Evolutionary conservation across 2,329 filamentous ascomycete genomes (phyloP).

Genomic region (Corynespora cassiicola): DNA sequence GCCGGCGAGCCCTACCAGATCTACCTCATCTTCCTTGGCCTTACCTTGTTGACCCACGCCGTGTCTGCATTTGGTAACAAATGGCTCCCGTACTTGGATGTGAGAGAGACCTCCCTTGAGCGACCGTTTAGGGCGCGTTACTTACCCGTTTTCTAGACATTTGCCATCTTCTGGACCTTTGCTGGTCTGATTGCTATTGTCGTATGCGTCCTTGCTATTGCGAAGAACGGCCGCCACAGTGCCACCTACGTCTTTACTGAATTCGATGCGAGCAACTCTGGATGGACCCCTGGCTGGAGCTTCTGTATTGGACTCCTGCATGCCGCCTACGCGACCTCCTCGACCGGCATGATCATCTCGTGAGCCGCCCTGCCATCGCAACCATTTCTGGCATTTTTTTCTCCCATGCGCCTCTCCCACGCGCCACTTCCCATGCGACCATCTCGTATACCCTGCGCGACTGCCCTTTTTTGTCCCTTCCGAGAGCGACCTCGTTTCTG

Average conservation of each 20-base stretch:
- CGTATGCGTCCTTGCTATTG: conserved; percentile 68
- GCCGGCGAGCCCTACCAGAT: conserved; percentile 52
- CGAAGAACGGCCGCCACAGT: conserved; percentile 70
- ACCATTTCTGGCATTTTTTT: conserved; percentile 20
- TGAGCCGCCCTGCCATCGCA: conserved; percentile 54
- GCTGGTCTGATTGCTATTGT: conserved; percentile 71
- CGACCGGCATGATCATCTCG: conserved; percentile 82
- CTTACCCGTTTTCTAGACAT: conserved; percentile 57
- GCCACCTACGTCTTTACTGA: conserved; percentile 71
- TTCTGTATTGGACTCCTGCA: conserved; percentile 76
- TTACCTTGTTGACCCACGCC: conserved; percentile 58
- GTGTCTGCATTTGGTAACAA: conserved; percentile 61
- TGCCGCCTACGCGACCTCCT: conserved; percentile 76
- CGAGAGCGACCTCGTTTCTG: conserved; percentile 20
- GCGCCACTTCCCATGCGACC: conserved; percentile 18
- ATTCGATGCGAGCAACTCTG: conserved; percentile 69
- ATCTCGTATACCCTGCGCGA: too few relatives aligned
- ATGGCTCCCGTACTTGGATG: conserved; percentile 68
- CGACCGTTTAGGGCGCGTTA: conserved; percentile 10
- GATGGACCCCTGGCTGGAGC: conserved; percentile 75
- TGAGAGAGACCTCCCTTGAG: conserved; percentile 53
- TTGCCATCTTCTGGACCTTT: conserved; percentile 78
- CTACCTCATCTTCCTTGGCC: conserved; percentile 57
- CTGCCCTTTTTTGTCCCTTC: too few relatives aligned
- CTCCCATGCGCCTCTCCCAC: conserved; percentile 17